These are phyloP conservation scores for Skeletonema menzelii DNA, from an alignment of 108 stramenopile species.

Conservation along the genomic window DNA sequence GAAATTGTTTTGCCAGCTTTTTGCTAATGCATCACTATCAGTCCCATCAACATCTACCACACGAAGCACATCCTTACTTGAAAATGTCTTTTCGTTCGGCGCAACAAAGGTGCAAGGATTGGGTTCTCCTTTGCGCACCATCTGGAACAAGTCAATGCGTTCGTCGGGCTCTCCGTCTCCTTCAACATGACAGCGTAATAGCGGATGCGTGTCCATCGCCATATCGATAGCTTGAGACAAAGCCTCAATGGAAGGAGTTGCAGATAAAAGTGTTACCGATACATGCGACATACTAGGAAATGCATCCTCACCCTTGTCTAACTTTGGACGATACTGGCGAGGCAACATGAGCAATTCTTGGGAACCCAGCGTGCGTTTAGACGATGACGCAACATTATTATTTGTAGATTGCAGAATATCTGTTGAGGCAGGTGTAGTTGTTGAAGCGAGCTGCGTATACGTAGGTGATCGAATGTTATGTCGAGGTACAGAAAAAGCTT, in stretches of 20 bases:
- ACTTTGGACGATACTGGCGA: slow-evolving; percentile 69
- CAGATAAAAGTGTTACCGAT: slow-evolving; percentile 45
- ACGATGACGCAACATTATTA: background rate
- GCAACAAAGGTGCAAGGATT: slow-evolving; percentile 75
- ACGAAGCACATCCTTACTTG: slow-evolving; percentile 49
- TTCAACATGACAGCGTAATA: slow-evolving; percentile 58
- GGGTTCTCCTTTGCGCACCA: slow-evolving; percentile 85
- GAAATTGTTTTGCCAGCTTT: slow-evolving; percentile 68
- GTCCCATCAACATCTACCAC: slow-evolving; percentile 55
- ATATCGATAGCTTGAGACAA: slow-evolving; percentile 60
- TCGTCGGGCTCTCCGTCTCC: slow-evolving; percentile 79
- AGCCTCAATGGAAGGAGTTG: slow-evolving; percentile 61
- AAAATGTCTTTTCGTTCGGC: slow-evolving; percentile 30
- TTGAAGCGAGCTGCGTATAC: background rate
- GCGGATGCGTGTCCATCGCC: slow-evolving; percentile 77
- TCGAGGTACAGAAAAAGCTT: background rate
- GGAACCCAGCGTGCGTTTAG: slow-evolving; percentile 68
- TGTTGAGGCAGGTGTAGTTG: background rate
- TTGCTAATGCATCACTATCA: slow-evolving; percentile 40
- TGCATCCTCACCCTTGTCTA: slow-evolving; percentile 22
- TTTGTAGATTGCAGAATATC: background rate
- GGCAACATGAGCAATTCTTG: slow-evolving; percentile 90
- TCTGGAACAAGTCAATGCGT: slow-evolving; percentile 82
- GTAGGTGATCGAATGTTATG: background rate
- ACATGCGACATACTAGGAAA: slow-evolving; percentile 86